Evolutionary conservation across 352 stramenopile genomes (phyloP).

Genomic region (Pythium vanterpoolii): DNA sequence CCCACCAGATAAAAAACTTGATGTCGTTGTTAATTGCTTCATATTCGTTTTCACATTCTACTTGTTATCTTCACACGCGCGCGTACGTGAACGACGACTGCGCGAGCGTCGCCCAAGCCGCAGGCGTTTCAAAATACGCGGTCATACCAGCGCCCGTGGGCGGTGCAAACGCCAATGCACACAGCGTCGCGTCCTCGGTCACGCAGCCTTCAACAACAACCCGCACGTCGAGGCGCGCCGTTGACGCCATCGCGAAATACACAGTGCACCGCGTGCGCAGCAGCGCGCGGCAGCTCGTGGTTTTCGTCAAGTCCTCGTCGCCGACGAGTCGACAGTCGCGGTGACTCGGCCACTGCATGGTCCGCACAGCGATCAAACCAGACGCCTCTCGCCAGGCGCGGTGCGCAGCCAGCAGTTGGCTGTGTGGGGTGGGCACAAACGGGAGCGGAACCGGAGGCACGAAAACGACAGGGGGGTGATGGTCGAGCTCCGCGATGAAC

Average conservation of each 20-base stretch:
- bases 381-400: slow-evolving; percentile 44
- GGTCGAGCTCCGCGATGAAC: slow-evolving; percentile 47
- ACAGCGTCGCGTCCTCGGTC: slow-evolving; percentile 19
- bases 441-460: slow-evolving; percentile 59
- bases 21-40: too few relatives aligned
- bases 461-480: slow-evolving; percentile 37
- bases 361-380: slow-evolving; percentile 53
- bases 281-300: slow-evolving; percentile 17
- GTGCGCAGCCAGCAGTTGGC: slow-evolving; percentile 54
- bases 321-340: not conserved
- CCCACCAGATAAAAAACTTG: too few relatives aligned
- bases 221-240: slow-evolving; percentile 43
- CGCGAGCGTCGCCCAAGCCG: slow-evolving; percentile 62
- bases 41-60: too few relatives aligned
- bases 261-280: slow-evolving; percentile 59
- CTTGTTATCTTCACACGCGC: not conserved
- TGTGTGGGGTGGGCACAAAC: slow-evolving; percentile 45
- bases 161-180: slow-evolving; percentile 32
- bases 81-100: slow-evolving; percentile 32
- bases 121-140: slow-evolving; percentile 69
- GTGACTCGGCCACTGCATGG: slow-evolving; percentile 65
- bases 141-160: slow-evolving; percentile 59
- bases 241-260: slow-evolving; percentile 59
- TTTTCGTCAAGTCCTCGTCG: not conserved
- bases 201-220: slow-evolving; percentile 59